Evolutionary conservation across 31 red algal genomes (phyloP), one percentile per base, ranked within the genome.

Genomic region (Asparagopsis taxiformis): DNA sequence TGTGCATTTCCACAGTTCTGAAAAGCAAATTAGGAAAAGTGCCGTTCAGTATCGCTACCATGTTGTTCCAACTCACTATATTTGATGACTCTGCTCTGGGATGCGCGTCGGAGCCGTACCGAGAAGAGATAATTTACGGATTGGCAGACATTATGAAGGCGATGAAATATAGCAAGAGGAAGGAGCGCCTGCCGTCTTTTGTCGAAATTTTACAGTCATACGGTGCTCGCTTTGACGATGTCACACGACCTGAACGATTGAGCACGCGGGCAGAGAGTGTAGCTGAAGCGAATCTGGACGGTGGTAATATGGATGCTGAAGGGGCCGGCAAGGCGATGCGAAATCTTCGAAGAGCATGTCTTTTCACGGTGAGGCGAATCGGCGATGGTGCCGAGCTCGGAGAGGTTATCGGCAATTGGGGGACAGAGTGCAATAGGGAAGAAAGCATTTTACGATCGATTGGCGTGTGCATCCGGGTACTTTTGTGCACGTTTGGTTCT

Each of bases 401-500:
- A 7, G 22, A 13, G 15, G 38, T 67, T 17, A 7, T 67, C 16
- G 35, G 63, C 23, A 25, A 20, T 39, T 21, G 22, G 31, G 35
- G 6, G 16, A 3, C 19, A 15, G 25, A 67, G 17, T 17, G 21
- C 28, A 17, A 46, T 17, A n/a, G 28, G 4, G 29, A 28, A 3
- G 21, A 67, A 10, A 20, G 41, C 19, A 51, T 67, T n/a, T 31
- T 79, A 8, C 52, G 36, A 28, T 16, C 44, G 36, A 13, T 79
- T 13, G 62, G 60, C 32, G 16, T 79, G 31, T 31, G 26, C n/a
- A 53, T 56, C 20, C 59, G 75, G 3, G 38, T 79, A 15, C 31
- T 79, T 1, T 57, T 79, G 51, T 67, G 75, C 43, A 59, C 49
- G 13, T 79, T 66, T 32, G 75, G 75, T 11, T 51, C 41, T 55